Conservation (phyloP, 345 rosid species). For the Aquilaria sinensis region DNA sequence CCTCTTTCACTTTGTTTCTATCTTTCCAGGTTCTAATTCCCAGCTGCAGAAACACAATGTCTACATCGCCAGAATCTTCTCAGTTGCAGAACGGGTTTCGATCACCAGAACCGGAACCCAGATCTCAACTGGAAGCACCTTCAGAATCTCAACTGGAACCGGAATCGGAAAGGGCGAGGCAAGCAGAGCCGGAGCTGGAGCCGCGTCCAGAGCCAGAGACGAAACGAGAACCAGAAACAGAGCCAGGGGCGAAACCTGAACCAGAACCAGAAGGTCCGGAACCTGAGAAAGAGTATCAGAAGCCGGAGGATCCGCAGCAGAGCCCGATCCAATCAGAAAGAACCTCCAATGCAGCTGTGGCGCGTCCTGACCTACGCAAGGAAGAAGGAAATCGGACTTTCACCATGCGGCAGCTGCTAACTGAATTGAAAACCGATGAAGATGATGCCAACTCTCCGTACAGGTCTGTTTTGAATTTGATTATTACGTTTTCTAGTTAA, state of each 20-base stretch:
- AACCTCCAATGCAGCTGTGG: constrained; percentile 20
- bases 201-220: constrained; percentile 14
- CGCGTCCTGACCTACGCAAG: constrained; percentile 30
- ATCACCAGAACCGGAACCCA: constrained; percentile 20
- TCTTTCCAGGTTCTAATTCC: not conserved
- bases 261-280: constrained; percentile 3
- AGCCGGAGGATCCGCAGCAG: constrained; percentile 28
- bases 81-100: constrained; percentile 38
- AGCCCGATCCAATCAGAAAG: constrained; percentile 16
- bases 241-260: constrained; percentile 2
- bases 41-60: constrained; percentile 22
- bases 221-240: constrained; percentile 16
- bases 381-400: constrained; percentile 68
- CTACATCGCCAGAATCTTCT: constrained; percentile 34
- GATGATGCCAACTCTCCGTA: constrained; percentile 57
- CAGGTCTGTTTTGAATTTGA: constrained; percentile 35
- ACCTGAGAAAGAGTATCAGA: constrained; percentile 34
- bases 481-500: not conserved
- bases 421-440: constrained; percentile 68
- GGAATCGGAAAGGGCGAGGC: not conserved
- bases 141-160: not conserved
- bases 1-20: not conserved
- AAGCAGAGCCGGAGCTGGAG: constrained; percentile 1
- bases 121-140: not conserved
- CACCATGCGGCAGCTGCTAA: constrained; percentile 84